phyloP scores from a whole-genome alignment of 208 protist species.

The Leishmania lainsoni region DNA sequence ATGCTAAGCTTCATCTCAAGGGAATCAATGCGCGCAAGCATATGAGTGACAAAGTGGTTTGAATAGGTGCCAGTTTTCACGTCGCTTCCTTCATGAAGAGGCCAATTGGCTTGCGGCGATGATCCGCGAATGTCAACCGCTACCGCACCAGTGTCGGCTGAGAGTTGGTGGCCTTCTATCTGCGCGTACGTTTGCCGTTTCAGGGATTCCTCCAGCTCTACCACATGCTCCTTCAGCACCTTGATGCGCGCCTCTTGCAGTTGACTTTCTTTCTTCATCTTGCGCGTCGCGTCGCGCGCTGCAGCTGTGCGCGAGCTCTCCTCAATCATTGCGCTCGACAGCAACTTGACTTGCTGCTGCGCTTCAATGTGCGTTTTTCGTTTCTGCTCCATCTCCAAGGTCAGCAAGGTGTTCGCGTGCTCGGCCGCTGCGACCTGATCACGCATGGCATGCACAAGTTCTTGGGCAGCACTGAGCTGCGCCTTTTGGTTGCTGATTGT shows the following conservation, averaged over 20 bases:
- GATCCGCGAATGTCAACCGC: background rate
- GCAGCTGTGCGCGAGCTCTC: slow-evolving; percentile 61
- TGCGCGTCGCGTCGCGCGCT: slow-evolving; percentile 41
- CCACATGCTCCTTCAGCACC: slow-evolving; percentile 61
- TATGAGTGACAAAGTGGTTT: slow-evolving; percentile 30
- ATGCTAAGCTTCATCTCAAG: slow-evolving; percentile 31
- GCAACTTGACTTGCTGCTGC: slow-evolving; percentile 65
- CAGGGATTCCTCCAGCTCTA: slow-evolving; percentile 64
- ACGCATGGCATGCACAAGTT: slow-evolving; percentile 67
- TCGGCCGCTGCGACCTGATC: slow-evolving; percentile 77
- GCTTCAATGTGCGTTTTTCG: slow-evolving; percentile 59
- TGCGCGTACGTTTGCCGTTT: slow-evolving; percentile 35
- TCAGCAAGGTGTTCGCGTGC: slow-evolving; percentile 60
- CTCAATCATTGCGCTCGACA: slow-evolving; percentile 76
- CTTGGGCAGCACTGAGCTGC: slow-evolving; percentile 71
- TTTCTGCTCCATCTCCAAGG: slow-evolving; percentile 52
- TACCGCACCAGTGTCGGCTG: background rate
- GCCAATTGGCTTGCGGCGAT: background rate
- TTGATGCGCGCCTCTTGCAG: slow-evolving; percentile 67
- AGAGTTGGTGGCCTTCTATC: slow-evolving; percentile 6
- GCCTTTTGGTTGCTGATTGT: slow-evolving; percentile 88
- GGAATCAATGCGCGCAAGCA: slow-evolving; percentile 42
- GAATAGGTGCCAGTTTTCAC: background rate
- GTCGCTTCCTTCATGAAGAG: background rate
- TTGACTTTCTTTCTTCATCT: slow-evolving; percentile 59